Evolutionary conservation across 2,329 filamentous ascomycete species (phyloP).

Genomic region (Tolypocladium pustulatum): DNA sequence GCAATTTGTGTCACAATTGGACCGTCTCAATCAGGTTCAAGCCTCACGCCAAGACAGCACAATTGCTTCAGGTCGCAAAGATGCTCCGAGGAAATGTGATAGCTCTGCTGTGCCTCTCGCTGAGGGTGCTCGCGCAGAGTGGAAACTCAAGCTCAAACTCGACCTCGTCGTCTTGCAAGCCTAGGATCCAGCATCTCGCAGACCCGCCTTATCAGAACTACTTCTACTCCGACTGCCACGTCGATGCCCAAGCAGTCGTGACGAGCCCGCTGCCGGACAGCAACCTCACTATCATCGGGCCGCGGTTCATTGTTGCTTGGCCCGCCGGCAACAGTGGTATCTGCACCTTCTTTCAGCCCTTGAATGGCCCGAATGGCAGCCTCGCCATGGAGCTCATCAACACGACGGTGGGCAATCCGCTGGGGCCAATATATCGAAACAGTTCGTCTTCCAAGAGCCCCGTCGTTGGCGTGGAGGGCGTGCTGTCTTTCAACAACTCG

Average conservation of each 20-base stretch:
- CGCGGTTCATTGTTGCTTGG: conserved; percentile 52
- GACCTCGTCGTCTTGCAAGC: background rate
- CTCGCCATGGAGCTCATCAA: conserved; percentile 43
- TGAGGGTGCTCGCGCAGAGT: background rate
- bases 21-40: background rate
- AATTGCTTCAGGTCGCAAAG: background rate
- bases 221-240: conserved; percentile 55
- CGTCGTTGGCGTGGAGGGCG: conserved; percentile 40
- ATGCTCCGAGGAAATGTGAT: background rate
- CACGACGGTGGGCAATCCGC: conserved; percentile 30
- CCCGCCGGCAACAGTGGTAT: conserved; percentile 55
- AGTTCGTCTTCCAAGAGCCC: conserved; percentile 20
- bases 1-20: background rate
- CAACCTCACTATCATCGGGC: conserved; percentile 42
- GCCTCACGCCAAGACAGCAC: background rate
- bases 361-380: conserved; percentile 40
- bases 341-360: conserved; percentile 44
- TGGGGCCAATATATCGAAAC: conserved; percentile 32
- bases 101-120: background rate
- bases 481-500: conserved; percentile 46
- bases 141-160: background rate
- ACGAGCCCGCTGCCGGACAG: conserved; percentile 45
- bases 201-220: conserved; percentile 54
- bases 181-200: conserved; percentile 23
- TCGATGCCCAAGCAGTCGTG: conserved; percentile 47